Conservation (phyloP, 2,329 filamentous ascomycete genomes). For the Scytalidium lignicola region DNA sequence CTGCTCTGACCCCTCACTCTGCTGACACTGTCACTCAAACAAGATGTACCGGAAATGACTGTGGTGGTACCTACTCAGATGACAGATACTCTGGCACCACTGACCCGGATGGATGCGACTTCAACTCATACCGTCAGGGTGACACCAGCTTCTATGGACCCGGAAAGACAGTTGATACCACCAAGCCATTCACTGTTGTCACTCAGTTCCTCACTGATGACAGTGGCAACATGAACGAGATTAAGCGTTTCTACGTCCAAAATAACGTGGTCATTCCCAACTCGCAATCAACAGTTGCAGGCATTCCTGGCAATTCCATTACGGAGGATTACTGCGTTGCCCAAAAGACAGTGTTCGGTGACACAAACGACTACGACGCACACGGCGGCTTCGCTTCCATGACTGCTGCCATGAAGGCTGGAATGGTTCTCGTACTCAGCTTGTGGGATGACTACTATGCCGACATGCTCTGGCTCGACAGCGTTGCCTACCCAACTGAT, state of each 20-base stretch:
- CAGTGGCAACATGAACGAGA: conserved; percentile 45
- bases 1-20: conserved; percentile 53
- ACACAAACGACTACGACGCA: conserved; percentile 45
- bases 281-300: conserved; percentile 38
- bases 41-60: conserved; percentile 36
- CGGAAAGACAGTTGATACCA: conserved; percentile 48
- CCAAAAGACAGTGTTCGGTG: conserved; percentile 51
- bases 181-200: conserved; percentile 49
- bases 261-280: conserved; percentile 48
- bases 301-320: conserved; percentile 47
- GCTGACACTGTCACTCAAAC: conserved; percentile 39
- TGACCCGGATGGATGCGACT: conserved; percentile 58
- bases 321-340: conserved; percentile 50
- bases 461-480: conserved; percentile 74
- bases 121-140: conserved; percentile 56
- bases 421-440: conserved; percentile 61
- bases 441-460: conserved; percentile 52
- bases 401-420: conserved; percentile 46
- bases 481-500: conserved; percentile 48
- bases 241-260: conserved; percentile 54
- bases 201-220: conserved; percentile 52
- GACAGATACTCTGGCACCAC: conserved; percentile 50
- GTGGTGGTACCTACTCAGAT: conserved; percentile 34
- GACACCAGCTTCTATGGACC: conserved; percentile 51
- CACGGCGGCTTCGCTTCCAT: conserved; percentile 53